Conservation (phyloP, 2,329 filamentous ascomycete species). For the Colletotrichum godetiae region DNA sequence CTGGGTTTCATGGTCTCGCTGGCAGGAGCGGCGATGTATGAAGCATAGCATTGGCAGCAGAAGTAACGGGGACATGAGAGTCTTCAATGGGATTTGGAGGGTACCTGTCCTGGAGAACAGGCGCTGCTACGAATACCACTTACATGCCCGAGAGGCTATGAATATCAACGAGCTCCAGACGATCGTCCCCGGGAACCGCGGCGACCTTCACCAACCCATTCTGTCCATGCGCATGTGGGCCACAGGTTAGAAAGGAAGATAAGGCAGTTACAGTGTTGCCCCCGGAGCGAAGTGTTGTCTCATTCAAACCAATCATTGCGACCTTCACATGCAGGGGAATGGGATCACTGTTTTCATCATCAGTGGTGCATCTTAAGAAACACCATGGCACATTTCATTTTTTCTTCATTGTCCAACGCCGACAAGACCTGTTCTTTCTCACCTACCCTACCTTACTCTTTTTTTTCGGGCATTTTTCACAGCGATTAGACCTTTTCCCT, state of each 20-base stretch:
- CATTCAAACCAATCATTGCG: background rate
- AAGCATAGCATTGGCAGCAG: background rate
- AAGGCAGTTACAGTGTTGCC: constrained; percentile 1
- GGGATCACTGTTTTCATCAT: background rate
- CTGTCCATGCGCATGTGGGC: constrained; percentile 1
- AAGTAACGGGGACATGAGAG: background rate
- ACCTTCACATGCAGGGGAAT: background rate
- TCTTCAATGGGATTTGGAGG: background rate
- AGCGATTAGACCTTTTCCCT: background rate
- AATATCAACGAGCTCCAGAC: background rate
- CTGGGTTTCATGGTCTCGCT: background rate
- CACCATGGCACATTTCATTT: background rate
- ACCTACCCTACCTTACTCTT: background rate
- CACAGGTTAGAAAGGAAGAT: background rate
- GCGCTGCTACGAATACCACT: background rate
- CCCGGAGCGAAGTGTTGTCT: constrained; percentile 20
- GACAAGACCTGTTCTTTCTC: background rate
- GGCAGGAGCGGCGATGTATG: background rate
- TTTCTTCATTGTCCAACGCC: background rate
- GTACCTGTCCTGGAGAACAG: background rate
- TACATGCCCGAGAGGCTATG: constrained; percentile 2
- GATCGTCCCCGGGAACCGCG: background rate
- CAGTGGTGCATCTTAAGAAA: background rate
- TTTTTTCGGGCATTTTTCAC: background rate
- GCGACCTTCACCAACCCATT: constrained; percentile 1